Evolutionary conservation across 768 basidiomycete genomes (phyloP).

Genomic region (Tylopilus felleus): DNA sequence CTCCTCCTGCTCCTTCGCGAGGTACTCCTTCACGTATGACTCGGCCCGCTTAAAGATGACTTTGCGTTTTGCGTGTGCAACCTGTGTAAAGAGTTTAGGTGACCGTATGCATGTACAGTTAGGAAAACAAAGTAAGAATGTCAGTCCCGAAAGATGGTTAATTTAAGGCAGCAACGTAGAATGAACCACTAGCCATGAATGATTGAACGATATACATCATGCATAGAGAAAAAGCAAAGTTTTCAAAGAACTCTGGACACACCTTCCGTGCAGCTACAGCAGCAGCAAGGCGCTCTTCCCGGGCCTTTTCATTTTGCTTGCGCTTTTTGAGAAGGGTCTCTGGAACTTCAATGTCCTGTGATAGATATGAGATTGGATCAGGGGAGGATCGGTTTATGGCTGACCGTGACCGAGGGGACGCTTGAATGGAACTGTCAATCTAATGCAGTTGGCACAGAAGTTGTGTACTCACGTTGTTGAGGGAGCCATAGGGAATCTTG

Average conservation of each 20-base stretch:
- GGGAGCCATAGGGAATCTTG: constrained; percentile 45
- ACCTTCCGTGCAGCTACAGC: constrained; percentile 89
- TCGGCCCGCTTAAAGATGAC: constrained; percentile 99
- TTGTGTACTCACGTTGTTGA: constrained; percentile 49
- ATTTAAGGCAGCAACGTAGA: constrained; percentile 74
- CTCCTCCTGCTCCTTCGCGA: constrained; percentile 91
- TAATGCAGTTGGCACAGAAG: background rate
- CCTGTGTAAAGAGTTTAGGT: constrained; percentile 44
- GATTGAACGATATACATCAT: constrained; percentile 85
- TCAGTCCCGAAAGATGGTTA: constrained; percentile 86
- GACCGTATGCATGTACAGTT: constrained; percentile 3
- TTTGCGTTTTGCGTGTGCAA: constrained; percentile 86
- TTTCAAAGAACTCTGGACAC: constrained; percentile 28
- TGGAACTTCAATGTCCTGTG: constrained; percentile 90
- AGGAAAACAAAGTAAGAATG: constrained; percentile 1
- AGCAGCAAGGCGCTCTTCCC: constrained; percentile 87
- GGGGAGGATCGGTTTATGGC: constrained; percentile 17
- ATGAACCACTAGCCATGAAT: constrained; percentile 65
- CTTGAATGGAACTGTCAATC: constrained; percentile 22
- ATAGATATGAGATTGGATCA: constrained; percentile 7
- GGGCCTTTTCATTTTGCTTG: constrained; percentile 94
- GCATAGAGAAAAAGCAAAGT: constrained; percentile 21
- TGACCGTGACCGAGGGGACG: constrained; percentile 47
- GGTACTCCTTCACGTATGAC: constrained; percentile 96
- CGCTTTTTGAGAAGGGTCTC: constrained; percentile 99